Conservation (phyloP, 176 grass and related monocot species). For the Alopecurus myosuroides region DNA sequence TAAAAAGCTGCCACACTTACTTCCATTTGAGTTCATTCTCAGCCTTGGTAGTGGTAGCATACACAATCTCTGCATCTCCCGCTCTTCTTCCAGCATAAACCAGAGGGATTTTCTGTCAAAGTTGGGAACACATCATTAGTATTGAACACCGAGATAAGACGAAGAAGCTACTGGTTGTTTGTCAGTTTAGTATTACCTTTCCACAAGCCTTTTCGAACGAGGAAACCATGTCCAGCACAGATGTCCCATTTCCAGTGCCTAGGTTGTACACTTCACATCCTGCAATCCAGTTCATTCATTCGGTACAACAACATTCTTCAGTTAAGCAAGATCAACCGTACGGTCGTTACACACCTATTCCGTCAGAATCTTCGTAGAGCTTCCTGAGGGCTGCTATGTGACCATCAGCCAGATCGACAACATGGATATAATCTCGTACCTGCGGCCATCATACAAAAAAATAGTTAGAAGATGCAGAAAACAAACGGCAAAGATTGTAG, state of each 20-base stretch:
- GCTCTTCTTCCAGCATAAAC: slow-evolving; percentile 63
- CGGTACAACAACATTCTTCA: too few relatives aligned
- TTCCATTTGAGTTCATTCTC: slow-evolving; percentile 89
- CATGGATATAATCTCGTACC: slow-evolving; percentile 96
- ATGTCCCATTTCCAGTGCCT: slow-evolving; percentile 88
- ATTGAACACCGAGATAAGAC: too few relatives aligned
- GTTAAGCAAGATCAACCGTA: too few relatives aligned
- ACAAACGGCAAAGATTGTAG: too few relatives aligned
- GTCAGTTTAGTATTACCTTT: too few relatives aligned
- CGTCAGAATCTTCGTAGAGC: slow-evolving; percentile 88
- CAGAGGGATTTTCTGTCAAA: slow-evolving; percentile 82
- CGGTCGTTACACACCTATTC: too few relatives aligned
- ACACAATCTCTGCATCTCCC: slow-evolving; percentile 87
- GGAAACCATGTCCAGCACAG: slow-evolving; percentile 89
- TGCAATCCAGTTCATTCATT: too few relatives aligned
- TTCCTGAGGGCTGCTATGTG: slow-evolving; percentile 80
- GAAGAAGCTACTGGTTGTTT: too few relatives aligned
- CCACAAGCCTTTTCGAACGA: slow-evolving; percentile 94
- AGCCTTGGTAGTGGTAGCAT: slow-evolving; percentile 71
- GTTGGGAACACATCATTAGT: too few relatives aligned
- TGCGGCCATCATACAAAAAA: too few relatives aligned
- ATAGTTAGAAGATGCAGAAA: too few relatives aligned
- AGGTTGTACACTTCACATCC: slow-evolving; percentile 94
- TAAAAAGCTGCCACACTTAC: slow-evolving; percentile 39
- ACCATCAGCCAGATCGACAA: slow-evolving; percentile 90